These are phyloP conservation scores for Botrytis byssoidea DNA, from an alignment of 2,329 filamentous ascomycete species.

Conservation along the genomic window DNA sequence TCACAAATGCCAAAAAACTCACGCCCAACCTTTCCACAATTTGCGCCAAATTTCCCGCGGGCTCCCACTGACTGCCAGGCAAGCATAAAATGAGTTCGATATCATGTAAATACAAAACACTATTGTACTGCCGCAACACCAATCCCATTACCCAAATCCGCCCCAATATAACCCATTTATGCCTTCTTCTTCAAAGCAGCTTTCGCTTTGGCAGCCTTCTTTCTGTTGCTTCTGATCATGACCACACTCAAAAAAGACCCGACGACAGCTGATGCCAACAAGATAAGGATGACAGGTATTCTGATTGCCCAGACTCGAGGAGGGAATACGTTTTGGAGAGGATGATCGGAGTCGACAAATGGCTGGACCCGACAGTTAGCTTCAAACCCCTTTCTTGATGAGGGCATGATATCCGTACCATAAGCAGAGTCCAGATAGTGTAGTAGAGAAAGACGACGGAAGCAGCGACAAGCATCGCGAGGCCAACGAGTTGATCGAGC, in stretches of 20 bases:
- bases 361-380: constrained; percentile 57
- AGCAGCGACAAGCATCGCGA: constrained; percentile 73
- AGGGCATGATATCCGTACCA: constrained; percentile 58
- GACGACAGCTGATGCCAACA: constrained; percentile 88
- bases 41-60: constrained; percentile 10
- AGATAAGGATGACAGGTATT: constrained; percentile 93
- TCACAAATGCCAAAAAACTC: neutral
- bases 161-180: constrained; percentile 43
- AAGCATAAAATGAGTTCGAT: neutral
- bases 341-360: constrained; percentile 93
- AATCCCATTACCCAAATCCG: constrained; percentile 2
- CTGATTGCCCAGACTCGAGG: constrained; percentile 98
- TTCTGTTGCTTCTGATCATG: constrained; percentile 98
- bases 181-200: constrained; percentile 84
- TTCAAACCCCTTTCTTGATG: neutral
- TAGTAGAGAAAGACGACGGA: constrained; percentile 84
- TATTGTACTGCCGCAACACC: neutral
- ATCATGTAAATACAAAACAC: neutral
- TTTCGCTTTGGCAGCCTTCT: constrained; percentile 93
- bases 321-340: constrained; percentile 91
- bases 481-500: constrained; percentile 85
- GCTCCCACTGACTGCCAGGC: neutral
- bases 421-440: constrained; percentile 94
- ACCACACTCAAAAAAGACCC: constrained; percentile 94
- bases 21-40: constrained; percentile 1